Base-by-base conservation (phyloP, 345 rosid genomes). In the Syzygium aqueum region DNA sequence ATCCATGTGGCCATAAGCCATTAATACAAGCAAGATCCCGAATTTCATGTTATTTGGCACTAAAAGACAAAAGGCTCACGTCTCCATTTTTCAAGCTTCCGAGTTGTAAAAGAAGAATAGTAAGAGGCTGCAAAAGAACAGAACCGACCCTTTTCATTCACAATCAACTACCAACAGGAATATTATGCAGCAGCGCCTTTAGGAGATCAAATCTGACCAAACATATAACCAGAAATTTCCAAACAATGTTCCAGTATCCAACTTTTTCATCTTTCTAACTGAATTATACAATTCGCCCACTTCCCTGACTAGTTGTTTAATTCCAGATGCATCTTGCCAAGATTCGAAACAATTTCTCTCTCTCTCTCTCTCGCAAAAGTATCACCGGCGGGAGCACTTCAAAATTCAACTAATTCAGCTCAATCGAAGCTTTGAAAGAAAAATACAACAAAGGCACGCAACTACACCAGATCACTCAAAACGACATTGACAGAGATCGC, bases 81-180 rank as follows among this genome's bases (percentile, higher is more conserved):
- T 30, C 78, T 67, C 46, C 80, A 33, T 0, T 65, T 67, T 67
- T 8, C 78, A 33, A 33, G 80, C 46, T 67, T 33, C 25, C 1
- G 0, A 63, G 0, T 10, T 14, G 0, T 63, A 2, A 28, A 63
- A 7, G 11, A 28, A 0, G 77, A 63, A 28, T 7, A 28, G 11
- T 65, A 65, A 67, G 25, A 73, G 1, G 10, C 25, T 33, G 80
- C 46, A 33, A 33, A 73, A 33, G 80, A 73, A 73, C 80, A 73
- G 80, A 73, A 73, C 23, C 49, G 0, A 19, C 10, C 25, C 80
- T 73, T 73, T 67, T 22, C 25, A 19, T 33, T 73, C 80, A 33
- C 80, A 17, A 33, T 33, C 77, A 73, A 73, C 4, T 33, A 73
- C 46, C 80, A 19, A 73, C 25, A 73, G 80, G 25, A 14, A 73